phyloP scores from a whole-genome alignment of 352 stramenopile species.

The Globisporangium middletonii region DNA sequence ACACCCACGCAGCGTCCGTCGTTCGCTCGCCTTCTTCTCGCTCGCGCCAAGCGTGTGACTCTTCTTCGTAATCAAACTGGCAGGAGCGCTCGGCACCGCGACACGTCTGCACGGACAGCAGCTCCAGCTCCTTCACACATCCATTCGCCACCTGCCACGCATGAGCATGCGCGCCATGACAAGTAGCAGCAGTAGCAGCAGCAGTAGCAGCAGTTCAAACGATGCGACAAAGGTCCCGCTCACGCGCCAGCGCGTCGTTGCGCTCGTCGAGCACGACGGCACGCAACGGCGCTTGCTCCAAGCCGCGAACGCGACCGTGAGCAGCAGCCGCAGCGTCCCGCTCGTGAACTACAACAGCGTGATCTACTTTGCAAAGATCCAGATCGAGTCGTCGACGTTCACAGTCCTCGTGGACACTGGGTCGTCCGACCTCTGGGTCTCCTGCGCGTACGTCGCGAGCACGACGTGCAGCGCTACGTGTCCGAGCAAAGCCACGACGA shows the following conservation, averaged over 20 bases:
- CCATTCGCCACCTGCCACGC: neutral
- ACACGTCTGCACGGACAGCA: no score
- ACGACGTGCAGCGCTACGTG: slow-evolving; percentile 39
- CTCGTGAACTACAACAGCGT: slow-evolving; percentile 42
- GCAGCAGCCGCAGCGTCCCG: slow-evolving; percentile 2
- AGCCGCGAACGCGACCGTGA: neutral
- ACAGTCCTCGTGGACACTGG: slow-evolving; percentile 66
- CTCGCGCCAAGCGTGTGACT: no score
- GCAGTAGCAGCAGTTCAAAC: neutral
- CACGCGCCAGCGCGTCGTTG: slow-evolving; percentile 10
- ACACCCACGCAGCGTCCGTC: no score
- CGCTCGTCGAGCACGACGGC: slow-evolving; percentile 4
- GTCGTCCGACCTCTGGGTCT: slow-evolving; percentile 75
- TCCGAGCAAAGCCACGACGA: slow-evolving; percentile 26
- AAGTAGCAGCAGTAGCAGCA: neutral
- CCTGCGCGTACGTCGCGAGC: slow-evolving; percentile 44
- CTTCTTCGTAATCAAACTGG: no score
- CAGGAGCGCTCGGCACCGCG: no score
- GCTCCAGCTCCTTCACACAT: neutral
- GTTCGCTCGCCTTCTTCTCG: no score
- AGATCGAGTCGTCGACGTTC: slow-evolving; percentile 34
- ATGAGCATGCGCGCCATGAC: neutral
- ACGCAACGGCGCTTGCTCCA: neutral
- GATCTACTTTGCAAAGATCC: slow-evolving; percentile 60
- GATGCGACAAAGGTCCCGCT: slow-evolving; percentile 12